Conservation (phyloP, 495 filamentous ascomycete genomes). For the Astrothelium subdiscretum region DNA sequence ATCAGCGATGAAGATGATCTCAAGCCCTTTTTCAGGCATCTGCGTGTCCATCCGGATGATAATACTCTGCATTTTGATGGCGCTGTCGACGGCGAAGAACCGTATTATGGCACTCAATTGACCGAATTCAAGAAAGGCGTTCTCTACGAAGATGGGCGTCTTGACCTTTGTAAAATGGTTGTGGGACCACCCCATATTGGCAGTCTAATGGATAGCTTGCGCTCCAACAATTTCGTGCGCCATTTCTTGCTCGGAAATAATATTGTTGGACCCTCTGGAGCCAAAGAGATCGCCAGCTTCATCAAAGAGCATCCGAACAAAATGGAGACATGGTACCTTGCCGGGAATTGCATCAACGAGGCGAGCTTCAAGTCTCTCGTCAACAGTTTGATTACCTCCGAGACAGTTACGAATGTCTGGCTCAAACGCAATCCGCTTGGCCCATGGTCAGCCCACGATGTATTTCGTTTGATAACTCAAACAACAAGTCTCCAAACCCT, state of each 20-base stretch:
- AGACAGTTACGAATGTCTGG: conserved; percentile 32
- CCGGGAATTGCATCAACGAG: conserved; percentile 30
- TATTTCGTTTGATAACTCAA: conserved; percentile 23
- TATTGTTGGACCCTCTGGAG: conserved; percentile 31
- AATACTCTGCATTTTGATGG: conserved; percentile 5
- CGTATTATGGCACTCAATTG: conserved; percentile 15
- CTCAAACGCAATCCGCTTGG: conserved; percentile 36
- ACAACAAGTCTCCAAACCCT: conserved; percentile 27
- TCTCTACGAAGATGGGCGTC: conserved; percentile 22
- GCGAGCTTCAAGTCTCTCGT: conserved; percentile 22
- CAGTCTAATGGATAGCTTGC: conserved; percentile 25
- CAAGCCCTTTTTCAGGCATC: conserved; percentile 21
- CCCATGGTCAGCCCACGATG: conserved; percentile 14
- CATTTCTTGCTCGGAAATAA: conserved; percentile 37
- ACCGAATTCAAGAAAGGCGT: conserved; percentile 26
- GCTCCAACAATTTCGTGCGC: conserved; percentile 24
- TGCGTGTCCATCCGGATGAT: conserved; percentile 11
- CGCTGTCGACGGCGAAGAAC: conserved; percentile 12
- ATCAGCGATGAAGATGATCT: conserved; percentile 16
- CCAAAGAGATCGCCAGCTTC: conserved; percentile 28
- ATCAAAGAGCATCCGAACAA: conserved; percentile 23
- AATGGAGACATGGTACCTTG: conserved; percentile 36
- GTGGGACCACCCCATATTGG: conserved; percentile 31
- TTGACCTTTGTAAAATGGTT: conserved; percentile 30
- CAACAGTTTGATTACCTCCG: conserved; percentile 22